These are phyloP conservation scores for Colletotrichum lindemuthianum DNA, from an alignment of 2,329 filamentous ascomycete species.

Conservation along the genomic window DNA sequence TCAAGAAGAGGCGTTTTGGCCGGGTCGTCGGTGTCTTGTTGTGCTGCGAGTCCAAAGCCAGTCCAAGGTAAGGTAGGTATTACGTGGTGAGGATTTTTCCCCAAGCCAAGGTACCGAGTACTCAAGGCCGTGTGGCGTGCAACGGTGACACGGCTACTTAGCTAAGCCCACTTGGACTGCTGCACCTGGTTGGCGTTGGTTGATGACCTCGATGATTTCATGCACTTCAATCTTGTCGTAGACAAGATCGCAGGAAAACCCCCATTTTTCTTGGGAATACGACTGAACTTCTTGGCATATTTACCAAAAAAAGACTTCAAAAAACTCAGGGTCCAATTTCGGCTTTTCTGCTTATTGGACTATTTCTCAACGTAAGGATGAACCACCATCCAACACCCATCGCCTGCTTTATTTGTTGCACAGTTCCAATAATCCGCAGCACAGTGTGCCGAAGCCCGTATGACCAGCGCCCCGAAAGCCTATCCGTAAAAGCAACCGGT, in stretches of 20 bases:
- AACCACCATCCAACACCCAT: not conserved
- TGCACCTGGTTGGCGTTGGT: not conserved
- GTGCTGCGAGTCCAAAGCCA: slow-evolving; percentile 33
- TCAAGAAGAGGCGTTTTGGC: slow-evolving; percentile 31
- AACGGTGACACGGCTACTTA: slow-evolving; percentile 12
- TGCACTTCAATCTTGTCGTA: not conserved
- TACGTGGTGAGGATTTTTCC: slow-evolving; percentile 29
- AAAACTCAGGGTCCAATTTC: not conserved
- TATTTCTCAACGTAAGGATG: not conserved
- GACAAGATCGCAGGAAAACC: no score
- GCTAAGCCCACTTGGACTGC: not conserved
- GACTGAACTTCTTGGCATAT: no score
- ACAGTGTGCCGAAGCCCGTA: slow-evolving; percentile 28
- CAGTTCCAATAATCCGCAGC: slow-evolving; percentile 6
- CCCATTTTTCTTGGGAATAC: no score
- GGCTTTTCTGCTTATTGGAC: not conserved
- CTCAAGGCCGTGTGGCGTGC: not conserved
- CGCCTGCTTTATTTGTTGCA: not conserved
- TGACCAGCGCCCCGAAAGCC: slow-evolving; percentile 16
- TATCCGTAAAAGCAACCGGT: slow-evolving; percentile 11
- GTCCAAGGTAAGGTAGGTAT: not conserved
- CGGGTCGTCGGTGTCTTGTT: slow-evolving; percentile 37
- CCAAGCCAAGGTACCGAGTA: slow-evolving; percentile 26
- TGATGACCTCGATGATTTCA: not conserved
- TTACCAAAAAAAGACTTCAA: not conserved